Base-by-base conservation (phyloP, 257 asterid genomes). In the Cinchona pubescens region DNA sequence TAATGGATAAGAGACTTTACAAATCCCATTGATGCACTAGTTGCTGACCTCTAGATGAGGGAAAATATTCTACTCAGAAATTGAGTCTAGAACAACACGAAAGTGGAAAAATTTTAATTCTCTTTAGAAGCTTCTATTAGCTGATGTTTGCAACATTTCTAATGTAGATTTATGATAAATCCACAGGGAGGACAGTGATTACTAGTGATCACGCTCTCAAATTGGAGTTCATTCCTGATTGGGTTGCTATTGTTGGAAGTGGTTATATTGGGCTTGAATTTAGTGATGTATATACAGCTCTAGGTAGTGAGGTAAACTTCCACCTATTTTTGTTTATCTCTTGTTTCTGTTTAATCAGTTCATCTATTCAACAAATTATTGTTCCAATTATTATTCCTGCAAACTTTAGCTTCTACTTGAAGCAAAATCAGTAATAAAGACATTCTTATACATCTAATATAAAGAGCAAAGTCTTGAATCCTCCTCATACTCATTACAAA, bases 181-280 rank as follows among this genome's bases (percentile, higher is more conserved):
- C n/a, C n/a, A n/a, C 89, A 91, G 98, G 98, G 77, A 91, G 91
- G 90, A 82, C 98, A 9, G 98, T 93, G 42, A 91, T 93, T 78
- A 93, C 98, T 76, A 93, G 98, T 29, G 98, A 93, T 79, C 98
- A 93, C 83, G 97, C 98, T 62, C 97, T 93, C 82, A 91, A 93
- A 83, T 79, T 93, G 86, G 97, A 93, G 84, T 84, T 75, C 59
- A 95, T 93, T 82, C 98, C 98, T 9, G 87, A 93, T 42, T 93
- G 98, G 98, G 91, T 93, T 86, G 98, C 97, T 67, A 91, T 93
- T 75, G 94, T 93, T 13, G 98, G 98, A 83, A 93, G 98, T 88
- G 98, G 98, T 74, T 93, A 93, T 83, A 93, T 93, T 81, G 98
- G 98, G 68, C 98, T 93, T 78, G 98, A 93, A 81, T 93, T 93